Base-by-base conservation (phyloP, 2,329 filamentous ascomycete species). In the Cladorrhinum sp. region DNA sequence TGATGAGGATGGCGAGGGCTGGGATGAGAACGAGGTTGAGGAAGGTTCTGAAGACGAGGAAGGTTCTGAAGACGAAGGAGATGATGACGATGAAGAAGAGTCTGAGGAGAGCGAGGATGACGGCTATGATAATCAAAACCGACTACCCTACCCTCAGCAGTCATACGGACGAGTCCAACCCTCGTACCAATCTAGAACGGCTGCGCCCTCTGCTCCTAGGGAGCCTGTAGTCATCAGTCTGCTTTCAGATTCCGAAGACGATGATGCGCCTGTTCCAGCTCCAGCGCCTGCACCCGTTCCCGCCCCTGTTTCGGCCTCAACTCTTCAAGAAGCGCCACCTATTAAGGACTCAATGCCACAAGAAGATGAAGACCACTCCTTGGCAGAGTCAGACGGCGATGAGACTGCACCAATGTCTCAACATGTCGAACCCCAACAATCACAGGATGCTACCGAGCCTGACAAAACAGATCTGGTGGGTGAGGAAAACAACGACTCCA, bases 171-270 rank as follows among this genome's bases (percentile, higher is more conserved):
- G 49, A 21, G n/a, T 46, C 21, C 57, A 52, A 21, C 54, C 56
- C 18, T 23, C 39, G 18, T 55, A 60, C 39, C 18, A 50, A 10
- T 55, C 52, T 49, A 60, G 28, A 30, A 57, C 62, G 2, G 18
- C 52, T 0, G 58, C 65, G 12, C 63, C 67, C 4, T 33, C 67
- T 10, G 62, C 62, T 9, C 62, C 73, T 1, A 69, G 69, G 7
- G 69, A 72, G 7, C 77, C 78, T 1, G 73, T 81, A 3, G 73
- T 81, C 18, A 82, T 82, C 61, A 75, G 75, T 57, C 66, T 82
- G 9, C 69, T 82, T 2, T 80, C 79, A 0, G 78, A 81, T 60
- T 79, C 76, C 1, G 78, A 80, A 30, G 73, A 75, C 50, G 72
- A 77, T 9, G 67, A 67, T n/a, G 54, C 68, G 9, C 60, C 61